Evolutionary conservation across 345 rosid genomes (phyloP).

Genomic region (Aquilaria yunnanensis): DNA sequence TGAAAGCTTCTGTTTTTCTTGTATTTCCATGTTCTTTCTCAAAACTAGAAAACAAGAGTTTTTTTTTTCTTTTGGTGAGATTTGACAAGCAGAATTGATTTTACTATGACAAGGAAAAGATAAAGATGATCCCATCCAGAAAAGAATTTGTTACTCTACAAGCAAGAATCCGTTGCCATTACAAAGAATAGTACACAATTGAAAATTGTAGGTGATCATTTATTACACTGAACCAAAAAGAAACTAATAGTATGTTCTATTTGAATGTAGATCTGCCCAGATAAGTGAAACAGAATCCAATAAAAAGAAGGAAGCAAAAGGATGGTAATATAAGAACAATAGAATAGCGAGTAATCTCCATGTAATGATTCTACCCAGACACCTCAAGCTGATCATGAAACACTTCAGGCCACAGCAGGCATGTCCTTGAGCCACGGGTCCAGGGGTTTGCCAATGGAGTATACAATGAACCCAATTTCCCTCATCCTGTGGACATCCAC

Average conservation of each 20-base stretch:
- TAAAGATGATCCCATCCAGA: background rate
- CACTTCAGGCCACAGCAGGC: slow-evolving; percentile 37
- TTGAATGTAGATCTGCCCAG: slow-evolving; percentile 10
- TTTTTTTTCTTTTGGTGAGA: too few relatives aligned
- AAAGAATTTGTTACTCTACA: background rate
- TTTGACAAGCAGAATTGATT: too few relatives aligned
- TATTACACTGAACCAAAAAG: slow-evolving; percentile 22
- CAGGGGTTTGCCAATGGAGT: slow-evolving; percentile 45
- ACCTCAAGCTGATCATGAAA: background rate
- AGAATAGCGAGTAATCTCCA: slow-evolving; percentile 1
- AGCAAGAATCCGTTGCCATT: background rate
- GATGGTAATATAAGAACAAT: slow-evolving; percentile 6
- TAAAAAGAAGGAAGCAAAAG: slow-evolving; percentile 9
- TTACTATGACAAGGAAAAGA: too few relatives aligned
- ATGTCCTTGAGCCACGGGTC: slow-evolving; percentile 49
- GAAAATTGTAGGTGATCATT: slow-evolving; percentile 9
- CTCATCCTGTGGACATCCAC: slow-evolving; percentile 26
- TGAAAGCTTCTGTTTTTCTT: too few relatives aligned
- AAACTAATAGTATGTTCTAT: slow-evolving; percentile 11
- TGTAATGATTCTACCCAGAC: slow-evolving; percentile 12
- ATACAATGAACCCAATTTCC: slow-evolving; percentile 45
- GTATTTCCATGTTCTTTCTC: too few relatives aligned
- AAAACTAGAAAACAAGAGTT: too few relatives aligned
- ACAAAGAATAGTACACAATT: background rate
- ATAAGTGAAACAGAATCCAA: slow-evolving; percentile 7